A percentile compares a stretch with the other conserved stretches of the same genome.
phyloP scores from a whole-genome alignment of 129 eudicot genomes.

The Pulicaria dysenterica region DNA sequence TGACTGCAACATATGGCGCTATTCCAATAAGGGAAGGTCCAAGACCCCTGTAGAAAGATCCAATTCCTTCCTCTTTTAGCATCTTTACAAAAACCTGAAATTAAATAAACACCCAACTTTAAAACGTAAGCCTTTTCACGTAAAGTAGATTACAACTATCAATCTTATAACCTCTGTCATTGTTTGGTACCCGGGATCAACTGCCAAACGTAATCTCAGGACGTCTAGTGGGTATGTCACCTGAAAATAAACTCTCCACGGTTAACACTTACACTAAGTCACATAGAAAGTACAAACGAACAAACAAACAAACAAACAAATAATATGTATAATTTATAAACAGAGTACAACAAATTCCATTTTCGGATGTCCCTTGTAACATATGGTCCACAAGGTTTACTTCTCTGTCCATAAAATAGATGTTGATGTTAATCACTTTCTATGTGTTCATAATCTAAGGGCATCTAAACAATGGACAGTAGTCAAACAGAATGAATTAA shows the following conservation, averaged over 20 bases:
- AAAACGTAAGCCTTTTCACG: background rate
- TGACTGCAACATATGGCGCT: conserved; percentile 97
- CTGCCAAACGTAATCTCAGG: conserved; percentile 90
- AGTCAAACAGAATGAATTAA: background rate
- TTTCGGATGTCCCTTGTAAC: background rate
- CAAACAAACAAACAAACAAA: no score
- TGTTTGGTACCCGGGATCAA: conserved; percentile 83
- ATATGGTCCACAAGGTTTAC: background rate
- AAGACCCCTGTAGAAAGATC: conserved; percentile 76
- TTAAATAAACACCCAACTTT: background rate
- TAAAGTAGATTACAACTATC: background rate
- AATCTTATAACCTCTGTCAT: conserved; percentile 73
- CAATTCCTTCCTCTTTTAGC: conserved; percentile 88
- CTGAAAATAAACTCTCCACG: conserved; percentile 34
- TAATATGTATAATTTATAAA: no score
- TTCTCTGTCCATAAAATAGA: background rate
- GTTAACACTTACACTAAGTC: background rate
- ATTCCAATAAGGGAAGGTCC: conserved; percentile 94
- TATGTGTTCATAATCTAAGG: background rate
- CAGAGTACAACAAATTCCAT: no score
- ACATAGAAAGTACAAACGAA: no score
- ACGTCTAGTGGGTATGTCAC: conserved; percentile 92
- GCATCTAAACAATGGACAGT: background rate
- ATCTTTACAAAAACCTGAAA: conserved; percentile 74
- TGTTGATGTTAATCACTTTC: background rate